Percentiles rank a stretch among this genome's conserved stretches.
Evolutionary conservation across 2,329 filamentous ascomycete genomes (phyloP).

Genomic region (Alternaria sp.): DNA sequence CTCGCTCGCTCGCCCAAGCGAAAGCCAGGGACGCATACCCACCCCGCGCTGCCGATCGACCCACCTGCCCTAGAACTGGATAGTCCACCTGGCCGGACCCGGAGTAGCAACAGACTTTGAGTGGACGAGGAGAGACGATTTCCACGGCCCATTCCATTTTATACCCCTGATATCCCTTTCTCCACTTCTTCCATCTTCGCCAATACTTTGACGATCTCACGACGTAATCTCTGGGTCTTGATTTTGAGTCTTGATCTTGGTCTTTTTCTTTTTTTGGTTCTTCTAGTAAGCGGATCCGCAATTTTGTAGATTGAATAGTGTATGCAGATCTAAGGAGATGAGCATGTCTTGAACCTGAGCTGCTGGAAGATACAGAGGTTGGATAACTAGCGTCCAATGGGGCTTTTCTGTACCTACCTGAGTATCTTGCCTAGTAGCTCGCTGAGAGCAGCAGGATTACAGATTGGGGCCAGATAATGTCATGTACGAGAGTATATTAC

Average conservation of each 20-base stretch:
- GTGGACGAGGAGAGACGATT: constrained; percentile 15
- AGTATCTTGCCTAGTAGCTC: not conserved
- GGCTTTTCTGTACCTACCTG: too few relatives aligned
- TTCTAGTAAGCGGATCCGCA: constrained; percentile 16
- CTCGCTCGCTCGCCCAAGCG: constrained; percentile 3
- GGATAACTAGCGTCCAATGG: not conserved
- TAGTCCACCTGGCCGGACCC: constrained; percentile 2
- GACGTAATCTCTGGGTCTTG: constrained; percentile 23
- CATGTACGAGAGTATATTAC: constrained; percentile 1
- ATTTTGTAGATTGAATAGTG: constrained; percentile 17
- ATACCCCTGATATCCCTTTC: constrained; percentile 39
- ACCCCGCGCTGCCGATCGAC: constrained; percentile 11
- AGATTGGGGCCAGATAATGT: not conserved
- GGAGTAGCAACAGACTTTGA: constrained; percentile 7
- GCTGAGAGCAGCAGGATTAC: constrained; percentile 2
- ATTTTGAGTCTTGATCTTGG: constrained; percentile 3
- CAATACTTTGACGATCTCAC: constrained; percentile 32
- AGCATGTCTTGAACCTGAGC: constrained; percentile 16
- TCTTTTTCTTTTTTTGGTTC: not conserved
- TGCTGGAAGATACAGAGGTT: constrained; percentile 3
- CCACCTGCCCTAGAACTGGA: constrained; percentile 4
- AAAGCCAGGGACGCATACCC: not conserved
- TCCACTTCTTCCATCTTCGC: constrained; percentile 26
- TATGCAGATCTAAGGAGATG: constrained; percentile 2
- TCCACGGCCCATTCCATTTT: constrained; percentile 30